Evolutionary conservation across 2,329 filamentous ascomycete species (phyloP).

Genomic region (Colletotrichum graminicola): DNA sequence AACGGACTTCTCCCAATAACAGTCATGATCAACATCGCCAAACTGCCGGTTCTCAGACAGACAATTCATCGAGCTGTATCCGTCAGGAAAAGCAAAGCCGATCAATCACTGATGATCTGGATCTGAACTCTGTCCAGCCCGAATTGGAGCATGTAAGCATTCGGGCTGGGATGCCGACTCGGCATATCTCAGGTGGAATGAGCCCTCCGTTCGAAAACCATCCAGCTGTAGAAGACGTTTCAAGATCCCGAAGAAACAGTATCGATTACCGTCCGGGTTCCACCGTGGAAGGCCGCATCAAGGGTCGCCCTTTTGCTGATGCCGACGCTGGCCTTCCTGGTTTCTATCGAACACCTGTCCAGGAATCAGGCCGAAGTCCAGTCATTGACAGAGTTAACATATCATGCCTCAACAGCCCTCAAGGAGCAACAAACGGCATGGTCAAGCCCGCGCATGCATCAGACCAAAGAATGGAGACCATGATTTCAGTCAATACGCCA

Average conservation of each 20-base stretch:
- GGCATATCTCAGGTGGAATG: neutral
- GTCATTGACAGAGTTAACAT: neutral
- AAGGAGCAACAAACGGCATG: neutral
- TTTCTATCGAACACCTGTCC: neutral
- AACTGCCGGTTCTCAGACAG: neutral
- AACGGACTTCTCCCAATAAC: neutral
- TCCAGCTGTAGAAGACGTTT: neutral
- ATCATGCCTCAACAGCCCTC: neutral
- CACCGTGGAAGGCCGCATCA: neutral
- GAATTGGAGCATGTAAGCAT: neutral
- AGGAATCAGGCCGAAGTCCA: neutral
- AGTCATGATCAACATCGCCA: neutral
- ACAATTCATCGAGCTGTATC: neutral
- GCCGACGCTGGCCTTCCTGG: constrained; percentile 12
- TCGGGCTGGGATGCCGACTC: neutral
- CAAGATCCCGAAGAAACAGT: neutral
- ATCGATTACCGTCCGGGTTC: neutral
- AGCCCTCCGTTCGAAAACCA: neutral
- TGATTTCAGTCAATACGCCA: neutral
- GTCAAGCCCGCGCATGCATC: neutral
- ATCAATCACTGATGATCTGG: neutral
- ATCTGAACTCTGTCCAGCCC: neutral
- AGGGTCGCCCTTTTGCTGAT: constrained; percentile 23
- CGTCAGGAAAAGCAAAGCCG: neutral
- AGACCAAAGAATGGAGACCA: neutral